Evolutionary conservation across 139 green algal species (phyloP).

Genomic region (Chlorella sorokiniana): DNA sequence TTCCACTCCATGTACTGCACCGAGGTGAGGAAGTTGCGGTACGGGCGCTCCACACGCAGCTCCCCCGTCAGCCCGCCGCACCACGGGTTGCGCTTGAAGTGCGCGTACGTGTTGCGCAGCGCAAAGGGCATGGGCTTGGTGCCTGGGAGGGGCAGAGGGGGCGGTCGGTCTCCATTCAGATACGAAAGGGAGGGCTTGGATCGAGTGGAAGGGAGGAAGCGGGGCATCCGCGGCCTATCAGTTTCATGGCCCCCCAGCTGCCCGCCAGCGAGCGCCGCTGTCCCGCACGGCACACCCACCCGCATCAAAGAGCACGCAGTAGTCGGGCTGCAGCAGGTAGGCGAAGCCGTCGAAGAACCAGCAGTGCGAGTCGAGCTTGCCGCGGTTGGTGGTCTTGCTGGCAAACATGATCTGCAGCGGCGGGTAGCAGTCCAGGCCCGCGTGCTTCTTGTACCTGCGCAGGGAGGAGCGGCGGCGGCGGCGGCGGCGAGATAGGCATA

Average conservation of each 20-base stretch:
- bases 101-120: conserved; percentile 41
- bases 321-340: conserved; percentile 53
- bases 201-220: neutral
- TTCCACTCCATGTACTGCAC: conserved; percentile 59
- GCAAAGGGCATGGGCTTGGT: conserved; percentile 48
- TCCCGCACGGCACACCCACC: neutral
- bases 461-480: neutral
- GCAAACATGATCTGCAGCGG: conserved; percentile 50
- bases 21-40: conserved; percentile 46
- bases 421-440: conserved; percentile 52
- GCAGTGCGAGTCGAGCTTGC: conserved; percentile 54
- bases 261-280: neutral
- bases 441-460: conserved; percentile 51
- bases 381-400: conserved; percentile 43
- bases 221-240: neutral
- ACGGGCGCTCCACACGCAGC: conserved; percentile 46
- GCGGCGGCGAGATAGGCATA: no score
- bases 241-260: neutral
- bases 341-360: conserved; percentile 56
- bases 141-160: neutral
- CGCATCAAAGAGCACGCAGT: conserved; percentile 54
- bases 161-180: neutral
- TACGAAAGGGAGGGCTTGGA: neutral
- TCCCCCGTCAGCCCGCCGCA: conserved; percentile 47
- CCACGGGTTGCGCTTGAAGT: conserved; percentile 50